A percentile compares a stretch with the other conserved stretches of the same genome.
phyloP scores from a whole-genome alignment of 306 rosid species.

The Casuarina equisetifolia region DNA sequence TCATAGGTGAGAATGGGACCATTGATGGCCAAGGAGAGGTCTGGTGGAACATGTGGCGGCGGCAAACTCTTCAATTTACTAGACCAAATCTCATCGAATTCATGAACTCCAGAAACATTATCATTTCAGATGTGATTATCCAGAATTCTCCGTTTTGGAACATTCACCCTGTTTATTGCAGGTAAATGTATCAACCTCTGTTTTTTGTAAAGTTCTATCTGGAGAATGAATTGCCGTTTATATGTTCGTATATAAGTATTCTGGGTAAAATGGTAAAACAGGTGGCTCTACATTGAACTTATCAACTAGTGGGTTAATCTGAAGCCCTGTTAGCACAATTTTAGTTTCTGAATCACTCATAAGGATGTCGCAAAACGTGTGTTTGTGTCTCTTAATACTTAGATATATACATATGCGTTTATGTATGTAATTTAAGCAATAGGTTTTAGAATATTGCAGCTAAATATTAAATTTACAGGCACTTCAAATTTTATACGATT shows the following conservation, averaged over 20 bases:
- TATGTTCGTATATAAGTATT: not conserved
- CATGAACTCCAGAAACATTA: constrained; percentile 63
- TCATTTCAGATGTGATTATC: constrained; percentile 76
- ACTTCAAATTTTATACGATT: not conserved
- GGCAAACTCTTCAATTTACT: constrained; percentile 74
- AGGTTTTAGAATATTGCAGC: not conserved
- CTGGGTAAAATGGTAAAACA: not conserved
- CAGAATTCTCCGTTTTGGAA: constrained; percentile 95
- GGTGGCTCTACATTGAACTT: not conserved
- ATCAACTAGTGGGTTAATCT: not conserved
- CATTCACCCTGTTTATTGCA: constrained; percentile 93
- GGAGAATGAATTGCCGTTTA: not conserved
- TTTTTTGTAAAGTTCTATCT: not conserved
- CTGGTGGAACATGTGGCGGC: constrained; percentile 99
- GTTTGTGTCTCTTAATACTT: not conserved
- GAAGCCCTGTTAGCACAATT: not conserved
- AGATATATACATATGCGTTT: not conserved
- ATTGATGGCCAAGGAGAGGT: constrained; percentile 88
- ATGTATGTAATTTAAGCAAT: not conserved
- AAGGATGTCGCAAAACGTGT: not conserved
- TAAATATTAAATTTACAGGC: not conserved
- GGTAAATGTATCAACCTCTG: constrained; percentile 38
- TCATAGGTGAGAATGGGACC: constrained; percentile 79
- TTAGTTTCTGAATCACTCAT: not conserved
- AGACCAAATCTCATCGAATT: constrained; percentile 86